Percentiles rank a stretch among this genome's conserved stretches.
Conservation (phyloP, 805 yeast species). For the Saturnispora hagleri region DNA sequence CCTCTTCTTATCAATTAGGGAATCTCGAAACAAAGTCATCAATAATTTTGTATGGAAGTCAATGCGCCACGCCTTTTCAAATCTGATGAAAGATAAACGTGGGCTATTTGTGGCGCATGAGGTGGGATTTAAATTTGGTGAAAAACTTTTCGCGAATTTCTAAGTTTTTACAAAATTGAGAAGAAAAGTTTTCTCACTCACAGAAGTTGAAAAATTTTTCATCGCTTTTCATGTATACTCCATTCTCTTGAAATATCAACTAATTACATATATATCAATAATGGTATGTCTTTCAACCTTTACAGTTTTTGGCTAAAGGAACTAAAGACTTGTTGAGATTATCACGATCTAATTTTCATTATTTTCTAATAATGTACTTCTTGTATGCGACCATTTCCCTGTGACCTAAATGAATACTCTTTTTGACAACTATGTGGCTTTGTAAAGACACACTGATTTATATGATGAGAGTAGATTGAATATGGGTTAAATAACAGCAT, state of each 20-base stretch:
- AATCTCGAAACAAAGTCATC: not conserved
- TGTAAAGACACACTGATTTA: not conserved
- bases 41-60: not conserved
- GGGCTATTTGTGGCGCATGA: not conserved
- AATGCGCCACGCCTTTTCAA: not conserved
- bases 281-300: conserved; percentile 19
- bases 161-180: not conserved
- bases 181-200: conserved; percentile 2
- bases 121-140: not conserved
- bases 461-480: not conserved
- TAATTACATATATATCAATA: not conserved
- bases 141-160: not conserved
- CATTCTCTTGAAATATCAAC: not conserved
- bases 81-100: not conserved
- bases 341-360: conserved; percentile 7
- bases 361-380: not conserved
- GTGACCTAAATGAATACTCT: not conserved
- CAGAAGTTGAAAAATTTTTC: not conserved
- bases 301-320: conserved; percentile 23
- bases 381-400: conserved; percentile 1
- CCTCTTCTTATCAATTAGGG: not conserved
- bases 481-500: not conserved
- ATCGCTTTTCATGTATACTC: not conserved
- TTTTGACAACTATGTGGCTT: not conserved
- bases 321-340: conserved; percentile 23